phyloP scores from a whole-genome alignment of 257 asterid species.

The Nicotiana tabacum region DNA sequence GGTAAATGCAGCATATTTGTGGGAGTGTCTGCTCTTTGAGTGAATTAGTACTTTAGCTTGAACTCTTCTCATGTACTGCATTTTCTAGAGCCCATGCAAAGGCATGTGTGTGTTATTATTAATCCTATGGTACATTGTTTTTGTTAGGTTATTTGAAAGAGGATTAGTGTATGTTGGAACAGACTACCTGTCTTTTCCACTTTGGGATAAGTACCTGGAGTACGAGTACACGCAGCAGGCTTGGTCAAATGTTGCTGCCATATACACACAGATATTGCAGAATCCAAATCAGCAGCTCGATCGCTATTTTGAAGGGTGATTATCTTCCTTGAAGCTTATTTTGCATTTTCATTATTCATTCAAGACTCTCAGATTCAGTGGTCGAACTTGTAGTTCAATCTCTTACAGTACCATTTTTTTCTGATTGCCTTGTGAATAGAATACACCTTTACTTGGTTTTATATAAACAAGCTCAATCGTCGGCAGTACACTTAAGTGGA shows the following conservation, averaged over 20 bases:
- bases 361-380: background rate
- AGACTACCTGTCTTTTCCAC: constrained; percentile 86
- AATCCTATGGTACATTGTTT: constrained; percentile 20
- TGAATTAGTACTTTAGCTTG: constrained; percentile 41
- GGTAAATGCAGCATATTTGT: constrained; percentile 65
- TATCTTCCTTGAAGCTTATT: constrained; percentile 11
- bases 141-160: constrained; percentile 91
- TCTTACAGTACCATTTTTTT: background rate
- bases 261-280: constrained; percentile 77
- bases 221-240: constrained; percentile 82
- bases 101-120: constrained; percentile 14
- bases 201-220: constrained; percentile 96
- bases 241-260: constrained; percentile 80
- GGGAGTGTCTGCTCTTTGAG: constrained; percentile 61
- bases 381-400: background rate
- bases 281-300: constrained; percentile 92
- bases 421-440: background rate
- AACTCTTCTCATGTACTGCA: constrained; percentile 28
- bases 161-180: constrained; percentile 93
- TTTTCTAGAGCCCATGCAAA: constrained; percentile 27
- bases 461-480: background rate
- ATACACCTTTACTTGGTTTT: background rate
- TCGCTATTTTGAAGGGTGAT: constrained; percentile 95
- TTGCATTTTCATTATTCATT: background rate
- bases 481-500: background rate